Evolutionary conservation across 2,329 filamentous ascomycete species (phyloP).

Genomic region (Penicillium sp.): DNA sequence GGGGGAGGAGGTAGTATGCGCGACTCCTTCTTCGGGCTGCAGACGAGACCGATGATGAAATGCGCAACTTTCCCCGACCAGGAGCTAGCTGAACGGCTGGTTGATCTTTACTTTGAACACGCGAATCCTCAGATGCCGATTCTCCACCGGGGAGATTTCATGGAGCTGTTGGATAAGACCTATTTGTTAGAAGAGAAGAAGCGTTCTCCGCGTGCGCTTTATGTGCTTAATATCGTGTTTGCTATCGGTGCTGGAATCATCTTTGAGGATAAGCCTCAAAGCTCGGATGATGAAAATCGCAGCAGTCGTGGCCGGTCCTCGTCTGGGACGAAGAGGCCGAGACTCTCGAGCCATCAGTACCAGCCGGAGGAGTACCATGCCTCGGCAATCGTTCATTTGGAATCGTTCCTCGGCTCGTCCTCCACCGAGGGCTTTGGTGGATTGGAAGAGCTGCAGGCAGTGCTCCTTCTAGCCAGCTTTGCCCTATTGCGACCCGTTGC

Average conservation of each 20-base stretch:
- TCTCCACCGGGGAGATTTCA: constrained; percentile 83
- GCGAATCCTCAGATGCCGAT: constrained; percentile 96
- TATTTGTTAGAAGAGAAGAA: constrained; percentile 67
- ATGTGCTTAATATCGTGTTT: constrained; percentile 94
- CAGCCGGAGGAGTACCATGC: constrained; percentile 97
- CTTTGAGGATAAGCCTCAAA: constrained; percentile 53
- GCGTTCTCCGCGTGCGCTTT: constrained; percentile 76
- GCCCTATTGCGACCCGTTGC: constrained; percentile 86
- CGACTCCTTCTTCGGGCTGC: constrained; percentile 95
- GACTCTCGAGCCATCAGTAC: constrained; percentile 57
- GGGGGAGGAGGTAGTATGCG: constrained; percentile 75
- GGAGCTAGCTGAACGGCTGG: constrained; percentile 68
- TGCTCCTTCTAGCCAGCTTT: constrained; percentile 85
- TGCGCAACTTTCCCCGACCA: constrained; percentile 79
- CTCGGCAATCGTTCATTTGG: constrained; percentile 86
- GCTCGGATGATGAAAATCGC: constrained; percentile 24
- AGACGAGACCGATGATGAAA: constrained; percentile 83
- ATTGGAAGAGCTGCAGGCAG: constrained; percentile 88
- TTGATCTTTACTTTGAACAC: constrained; percentile 88
- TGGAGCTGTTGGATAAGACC: constrained; percentile 78
- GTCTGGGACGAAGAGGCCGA: constrained; percentile 49
- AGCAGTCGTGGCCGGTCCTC: constrained; percentile 24
- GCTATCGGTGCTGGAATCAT: constrained; percentile 94
- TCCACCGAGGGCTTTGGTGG: constrained; percentile 70
- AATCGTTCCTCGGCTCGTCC: constrained; percentile 70